A percentile compares a stretch with the other conserved stretches of the same genome.
Evolutionary conservation across 1,139 yeast species (phyloP).

Genomic region (Candida labiduridarum): DNA sequence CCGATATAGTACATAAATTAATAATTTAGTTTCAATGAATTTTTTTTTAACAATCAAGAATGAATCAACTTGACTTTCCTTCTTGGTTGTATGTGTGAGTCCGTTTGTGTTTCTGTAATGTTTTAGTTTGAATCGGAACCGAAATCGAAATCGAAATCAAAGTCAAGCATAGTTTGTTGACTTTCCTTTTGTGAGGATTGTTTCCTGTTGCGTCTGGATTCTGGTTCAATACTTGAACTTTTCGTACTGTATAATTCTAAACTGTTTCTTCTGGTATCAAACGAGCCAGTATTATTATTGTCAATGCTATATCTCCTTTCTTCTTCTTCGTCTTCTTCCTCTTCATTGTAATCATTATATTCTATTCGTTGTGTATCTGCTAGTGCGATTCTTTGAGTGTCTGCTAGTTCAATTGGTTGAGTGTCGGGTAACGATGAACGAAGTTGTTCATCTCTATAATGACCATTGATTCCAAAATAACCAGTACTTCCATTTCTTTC

Average conservation of each 20-base stretch:
- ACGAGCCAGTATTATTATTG: constrained; percentile 3
- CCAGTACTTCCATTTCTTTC: neutral
- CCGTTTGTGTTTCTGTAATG: neutral
- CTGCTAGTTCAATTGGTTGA: neutral
- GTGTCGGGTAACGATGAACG: neutral
- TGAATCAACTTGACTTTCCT: neutral
- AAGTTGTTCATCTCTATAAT: neutral
- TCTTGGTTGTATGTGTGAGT: neutral
- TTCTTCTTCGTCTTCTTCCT: constrained; percentile 9
- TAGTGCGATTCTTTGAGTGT: neutral
- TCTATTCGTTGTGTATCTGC: constrained; percentile 4
- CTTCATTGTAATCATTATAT: constrained; percentile 2
- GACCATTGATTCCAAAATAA: neutral
- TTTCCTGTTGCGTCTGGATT: neutral
- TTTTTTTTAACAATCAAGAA: neutral
- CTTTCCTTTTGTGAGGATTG: neutral
- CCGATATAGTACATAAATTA: constrained; percentile 1
- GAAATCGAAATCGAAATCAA: constrained; percentile 33
- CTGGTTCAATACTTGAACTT: constrained; percentile 12
- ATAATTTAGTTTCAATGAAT: too few relatives aligned
- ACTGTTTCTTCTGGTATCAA: constrained; percentile 16
- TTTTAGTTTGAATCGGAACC: constrained; percentile 32
- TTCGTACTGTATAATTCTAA: constrained; percentile 12
- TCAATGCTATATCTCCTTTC: neutral
- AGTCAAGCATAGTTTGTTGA: constrained; percentile 13